Evolutionary conservation across 1,284 basidiomycete genomes (phyloP), one percentile per base, ranked within the genome.

Genomic region (Ceratobasidium sp.): DNA sequence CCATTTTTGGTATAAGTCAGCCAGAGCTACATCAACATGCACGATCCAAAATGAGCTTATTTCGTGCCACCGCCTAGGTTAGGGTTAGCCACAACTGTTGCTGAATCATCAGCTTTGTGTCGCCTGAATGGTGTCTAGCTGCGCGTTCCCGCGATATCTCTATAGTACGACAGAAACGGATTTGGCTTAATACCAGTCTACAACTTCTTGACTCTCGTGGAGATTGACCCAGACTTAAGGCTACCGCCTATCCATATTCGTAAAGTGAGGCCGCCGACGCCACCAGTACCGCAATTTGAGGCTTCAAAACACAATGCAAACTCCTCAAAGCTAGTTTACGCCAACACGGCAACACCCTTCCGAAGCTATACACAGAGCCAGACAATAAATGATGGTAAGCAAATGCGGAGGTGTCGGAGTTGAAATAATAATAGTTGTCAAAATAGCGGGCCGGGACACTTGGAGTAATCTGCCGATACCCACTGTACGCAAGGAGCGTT

Each of bases 371-470:
- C 28, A 15, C 63, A 13, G 49, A 49, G 26, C 40, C 40, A 26
- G 39, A 28, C 42, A 66, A 33, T 18, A 64, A 64, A 64, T 46
- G 40, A 10, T n/a, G 23, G 6, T 64, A 64, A 28, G 20, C 20
- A 20, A 28, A n/a, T 23, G 42, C 53, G 68, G 53, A 55, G 33
- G 53, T 68, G 66, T 70, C 68, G 68, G 68, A 70, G 68, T 70
- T 70, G 39, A 40, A 70, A 69, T 18, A 23, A 39, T 58, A 55
- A 42, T 55, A 53, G 12, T 23, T 12, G 51, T 69, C 68, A 66
- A 66, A 49, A 15, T 42, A 58, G 20, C 68, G 51, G 68, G n/a
- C n/a, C n/a, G n/a, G n/a, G n/a, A n/a, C n/a, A n/a, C n/a, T n/a
- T n/a, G n/a, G n/a, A n/a, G n/a, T n/a, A n/a, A n/a, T n/a, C n/a